phyloP scores from a whole-genome alignment of 164 flowering plant genomes.

The Buxus sempervirens region DNA sequence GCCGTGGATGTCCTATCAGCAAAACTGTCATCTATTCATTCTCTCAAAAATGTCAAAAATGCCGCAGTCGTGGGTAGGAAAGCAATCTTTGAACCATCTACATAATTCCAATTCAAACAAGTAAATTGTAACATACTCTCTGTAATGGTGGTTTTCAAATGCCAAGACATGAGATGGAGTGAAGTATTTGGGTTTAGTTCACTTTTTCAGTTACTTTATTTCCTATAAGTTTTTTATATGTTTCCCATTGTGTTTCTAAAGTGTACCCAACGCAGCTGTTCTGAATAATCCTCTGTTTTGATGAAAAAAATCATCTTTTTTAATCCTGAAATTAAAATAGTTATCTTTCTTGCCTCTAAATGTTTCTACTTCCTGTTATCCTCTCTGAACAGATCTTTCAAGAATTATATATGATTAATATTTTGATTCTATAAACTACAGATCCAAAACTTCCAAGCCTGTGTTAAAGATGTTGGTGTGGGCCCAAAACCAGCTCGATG shows the following conservation, averaged over 20 bases:
- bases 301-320: neutral
- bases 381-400: neutral
- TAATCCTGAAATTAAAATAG: too few species aligned
- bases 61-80: neutral
- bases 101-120: too few species aligned
- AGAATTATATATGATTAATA: neutral
- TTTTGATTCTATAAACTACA: slow-evolving; percentile 10
- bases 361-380: neutral
- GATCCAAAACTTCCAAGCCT: slow-evolving; percentile 72
- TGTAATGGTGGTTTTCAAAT: too few species aligned
- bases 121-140: too few species aligned
- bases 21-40: neutral
- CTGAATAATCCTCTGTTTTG: neutral
- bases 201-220: too few species aligned
- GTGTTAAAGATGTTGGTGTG: slow-evolving; percentile 58
- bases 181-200: too few species aligned
- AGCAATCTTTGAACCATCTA: neutral
- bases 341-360: neutral
- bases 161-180: too few species aligned
- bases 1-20: neutral
- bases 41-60: neutral
- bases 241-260: too few species aligned
- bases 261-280: neutral
- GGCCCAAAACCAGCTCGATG: slow-evolving; percentile 69
- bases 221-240: too few species aligned